Evolutionary conservation across 108 stramenopile genomes (phyloP).

Genomic region (Nitzschia palea): DNA sequence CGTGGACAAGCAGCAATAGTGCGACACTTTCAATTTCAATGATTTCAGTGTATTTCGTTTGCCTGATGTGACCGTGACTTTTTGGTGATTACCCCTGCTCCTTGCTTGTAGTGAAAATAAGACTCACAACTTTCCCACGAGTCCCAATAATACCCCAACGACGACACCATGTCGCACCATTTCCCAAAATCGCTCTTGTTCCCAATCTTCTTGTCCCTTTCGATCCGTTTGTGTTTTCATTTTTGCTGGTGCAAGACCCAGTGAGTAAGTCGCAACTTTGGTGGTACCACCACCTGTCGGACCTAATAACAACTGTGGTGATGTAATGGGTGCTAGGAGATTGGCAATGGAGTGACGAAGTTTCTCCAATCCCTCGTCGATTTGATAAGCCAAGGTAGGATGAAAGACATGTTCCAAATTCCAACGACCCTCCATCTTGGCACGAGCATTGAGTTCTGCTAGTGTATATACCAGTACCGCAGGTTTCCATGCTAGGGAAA

Average conservation of each 20-base stretch:
- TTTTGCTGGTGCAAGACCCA: too few relatives aligned
- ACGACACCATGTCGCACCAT: not conserved
- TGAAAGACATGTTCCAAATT: conserved; percentile 30
- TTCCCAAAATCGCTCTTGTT: not conserved
- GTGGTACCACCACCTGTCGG: conserved; percentile 25
- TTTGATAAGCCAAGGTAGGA: conserved; percentile 51
- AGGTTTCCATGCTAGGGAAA: not conserved
- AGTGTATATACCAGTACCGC: not conserved
- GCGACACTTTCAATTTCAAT: too few relatives aligned
- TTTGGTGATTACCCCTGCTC: too few relatives aligned
- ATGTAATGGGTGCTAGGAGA: conserved; percentile 84
- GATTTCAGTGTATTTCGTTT: too few relatives aligned
- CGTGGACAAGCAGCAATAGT: too few relatives aligned
- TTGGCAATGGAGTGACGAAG: conserved; percentile 64
- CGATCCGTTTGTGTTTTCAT: too few relatives aligned
- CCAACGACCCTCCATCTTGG: not conserved
- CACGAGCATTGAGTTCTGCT: not conserved
- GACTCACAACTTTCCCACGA: not conserved
- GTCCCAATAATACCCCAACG: not conserved
- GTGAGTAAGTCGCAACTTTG: too few relatives aligned
- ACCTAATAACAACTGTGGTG: conserved; percentile 59
- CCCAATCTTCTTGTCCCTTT: too few relatives aligned
- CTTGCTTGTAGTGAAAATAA: too few relatives aligned
- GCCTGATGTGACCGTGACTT: too few relatives aligned
- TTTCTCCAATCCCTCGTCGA: conserved; percentile 58